phyloP scores from a whole-genome alignment of 2,329 filamentous ascomycete genomes.

The Rasamsonia emersonii region DNA sequence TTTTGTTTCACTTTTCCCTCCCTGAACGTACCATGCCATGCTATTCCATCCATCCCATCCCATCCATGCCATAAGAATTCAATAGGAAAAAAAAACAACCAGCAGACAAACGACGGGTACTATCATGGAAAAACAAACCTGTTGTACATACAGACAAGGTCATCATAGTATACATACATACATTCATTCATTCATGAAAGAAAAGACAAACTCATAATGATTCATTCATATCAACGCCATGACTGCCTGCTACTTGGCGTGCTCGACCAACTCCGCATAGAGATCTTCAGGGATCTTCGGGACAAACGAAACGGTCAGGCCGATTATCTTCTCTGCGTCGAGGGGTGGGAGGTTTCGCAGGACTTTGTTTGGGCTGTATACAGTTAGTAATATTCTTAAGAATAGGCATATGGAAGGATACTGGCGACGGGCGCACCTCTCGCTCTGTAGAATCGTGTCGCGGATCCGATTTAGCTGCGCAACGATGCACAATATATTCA shows the following conservation, averaged over 20 bases:
- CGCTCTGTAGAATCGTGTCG: conserved; percentile 70
- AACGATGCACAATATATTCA: conserved; percentile 95
- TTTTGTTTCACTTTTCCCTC: no score
- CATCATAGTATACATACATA: conserved; percentile 1
- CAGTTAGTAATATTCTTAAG: conserved; percentile 1
- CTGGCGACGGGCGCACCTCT: conserved; percentile 53
- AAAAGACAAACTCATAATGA: neutral
- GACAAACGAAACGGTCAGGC: conserved; percentile 75
- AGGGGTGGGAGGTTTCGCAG: conserved; percentile 79
- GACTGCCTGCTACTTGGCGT: conserved; percentile 50
- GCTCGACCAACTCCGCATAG: conserved; percentile 80
- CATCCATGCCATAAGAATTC: no score
- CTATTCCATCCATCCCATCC: no score
- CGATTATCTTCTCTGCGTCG: conserved; percentile 75
- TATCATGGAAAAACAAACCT: no score
- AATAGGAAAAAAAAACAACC: no score
- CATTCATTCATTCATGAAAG: neutral
- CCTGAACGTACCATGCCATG: no score
- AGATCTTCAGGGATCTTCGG: conserved; percentile 84
- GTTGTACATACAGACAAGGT: neutral
- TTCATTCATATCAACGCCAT: conserved; percentile 2
- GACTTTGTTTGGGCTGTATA: conserved; percentile 76
- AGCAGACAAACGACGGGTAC: no score
- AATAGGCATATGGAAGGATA: neutral
- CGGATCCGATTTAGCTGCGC: conserved; percentile 86